Evolutionary conservation across 2,329 filamentous ascomycete genomes (phyloP).

Genomic region (Fusarium acutatum): DNA sequence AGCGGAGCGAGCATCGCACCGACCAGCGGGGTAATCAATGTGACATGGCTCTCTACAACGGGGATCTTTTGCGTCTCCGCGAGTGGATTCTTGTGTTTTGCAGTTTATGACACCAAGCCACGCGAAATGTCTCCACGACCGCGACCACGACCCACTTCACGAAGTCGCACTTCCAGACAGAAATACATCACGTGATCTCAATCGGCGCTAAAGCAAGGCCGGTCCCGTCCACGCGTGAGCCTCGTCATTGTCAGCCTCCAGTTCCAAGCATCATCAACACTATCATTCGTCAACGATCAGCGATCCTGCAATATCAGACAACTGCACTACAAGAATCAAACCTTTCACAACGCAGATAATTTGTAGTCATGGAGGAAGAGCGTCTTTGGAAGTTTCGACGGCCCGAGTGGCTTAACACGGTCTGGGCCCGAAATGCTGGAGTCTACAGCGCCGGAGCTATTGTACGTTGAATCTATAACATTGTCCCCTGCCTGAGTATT

Average conservation of each 20-base stretch:
- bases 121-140: neutral
- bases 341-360: neutral
- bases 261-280: conserved; percentile 24
- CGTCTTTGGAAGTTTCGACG: conserved; percentile 73
- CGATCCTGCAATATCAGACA: neutral
- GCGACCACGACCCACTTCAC: neutral
- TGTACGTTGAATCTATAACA: conserved; percentile 54
- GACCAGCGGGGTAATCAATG: conserved; percentile 30
- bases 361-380: conserved; percentile 66
- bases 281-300: conserved; percentile 11
- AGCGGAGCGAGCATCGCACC: conserved; percentile 27
- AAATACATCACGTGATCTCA: conserved; percentile 20
- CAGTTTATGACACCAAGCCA: conserved; percentile 23
- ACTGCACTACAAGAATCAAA: neutral
- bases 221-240: conserved; percentile 26
- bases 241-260: conserved; percentile 42
- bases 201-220: conserved; percentile 26
- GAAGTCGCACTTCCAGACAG: neutral
- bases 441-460: conserved; percentile 70
- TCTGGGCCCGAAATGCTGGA: conserved; percentile 69
- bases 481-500: neutral
- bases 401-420: conserved; percentile 73
- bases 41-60: conserved; percentile 28
- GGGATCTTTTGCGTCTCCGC: conserved; percentile 28
- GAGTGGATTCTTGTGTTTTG: conserved; percentile 32